A percentile compares a stretch with the other conserved stretches of the same genome.
phyloP scores from a whole-genome alignment of 2,329 filamentous ascomycete species.

The Pyricularia sp. region DNA sequence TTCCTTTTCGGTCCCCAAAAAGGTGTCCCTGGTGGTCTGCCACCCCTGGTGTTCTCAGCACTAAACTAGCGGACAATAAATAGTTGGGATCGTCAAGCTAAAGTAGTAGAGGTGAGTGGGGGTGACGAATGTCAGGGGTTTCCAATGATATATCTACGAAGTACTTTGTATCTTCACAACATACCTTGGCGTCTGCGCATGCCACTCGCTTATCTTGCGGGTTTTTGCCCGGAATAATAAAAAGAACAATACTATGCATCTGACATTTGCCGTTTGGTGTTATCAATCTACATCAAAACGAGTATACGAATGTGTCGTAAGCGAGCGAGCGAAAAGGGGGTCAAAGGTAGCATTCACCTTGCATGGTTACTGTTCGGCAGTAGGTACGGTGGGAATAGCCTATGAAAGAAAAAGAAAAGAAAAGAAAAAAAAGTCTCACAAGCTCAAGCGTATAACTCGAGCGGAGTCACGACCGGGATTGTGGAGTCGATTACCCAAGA shows the following conservation, averaged over 20 bases:
- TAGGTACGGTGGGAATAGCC: too few species aligned
- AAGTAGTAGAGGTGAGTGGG: not conserved
- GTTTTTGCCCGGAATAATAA: not conserved
- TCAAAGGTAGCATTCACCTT: not conserved
- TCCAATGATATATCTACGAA: not conserved
- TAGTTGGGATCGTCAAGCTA: not conserved
- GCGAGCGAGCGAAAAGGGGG: not conserved
- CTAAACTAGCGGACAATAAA: not conserved
- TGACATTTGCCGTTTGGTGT: not conserved
- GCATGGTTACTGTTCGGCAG: not conserved
- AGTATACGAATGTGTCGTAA: not conserved
- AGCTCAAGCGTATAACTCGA: not conserved
- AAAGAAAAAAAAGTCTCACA: too few species aligned
- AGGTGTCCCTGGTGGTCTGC: not conserved
- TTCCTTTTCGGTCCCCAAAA: not conserved
- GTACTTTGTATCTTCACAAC: not conserved
- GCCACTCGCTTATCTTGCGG: not conserved
- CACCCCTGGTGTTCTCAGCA: not conserved
- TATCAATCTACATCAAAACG: not conserved
- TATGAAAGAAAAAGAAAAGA: not conserved
- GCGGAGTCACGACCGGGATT: not conserved
- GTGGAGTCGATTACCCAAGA: not conserved
- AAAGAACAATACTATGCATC: not conserved
- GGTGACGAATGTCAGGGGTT: not conserved
- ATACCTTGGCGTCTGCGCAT: not conserved